A percentile compares a stretch with the other conserved stretches of the same genome.
phyloP scores from a whole-genome alignment of 2,329 filamentous ascomycete genomes.

The Clarireedia sp. region DNA sequence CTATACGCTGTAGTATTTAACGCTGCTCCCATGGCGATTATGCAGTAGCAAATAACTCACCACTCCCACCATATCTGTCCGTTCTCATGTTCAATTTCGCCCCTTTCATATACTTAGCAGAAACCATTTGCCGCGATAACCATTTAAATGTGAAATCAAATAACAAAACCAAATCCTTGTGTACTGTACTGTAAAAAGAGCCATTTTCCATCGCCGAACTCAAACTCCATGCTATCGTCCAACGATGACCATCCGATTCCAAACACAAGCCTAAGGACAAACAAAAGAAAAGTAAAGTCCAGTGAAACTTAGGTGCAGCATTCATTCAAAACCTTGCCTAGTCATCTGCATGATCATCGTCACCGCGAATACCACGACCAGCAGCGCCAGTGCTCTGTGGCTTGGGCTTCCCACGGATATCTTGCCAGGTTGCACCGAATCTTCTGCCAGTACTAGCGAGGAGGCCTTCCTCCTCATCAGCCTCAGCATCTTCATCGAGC shows the following conservation, averaged over 20 bases:
- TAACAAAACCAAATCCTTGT: not conserved
- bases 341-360: conserved; percentile 13
- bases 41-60: no score
- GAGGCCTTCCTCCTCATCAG: conserved; percentile 87
- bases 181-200: conserved; percentile 1
- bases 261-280: not conserved
- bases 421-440: conserved; percentile 82
- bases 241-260: not conserved
- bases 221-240: not conserved
- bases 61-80: no score
- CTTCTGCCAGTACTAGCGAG: conserved; percentile 74
- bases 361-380: conserved; percentile 18
- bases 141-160: no score
- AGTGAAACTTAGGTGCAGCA: not conserved
- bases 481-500: conserved; percentile 81
- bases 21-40: no score
- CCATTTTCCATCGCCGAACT: not conserved
- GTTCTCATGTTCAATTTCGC: no score
- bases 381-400: conserved; percentile 15
- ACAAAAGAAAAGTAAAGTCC: not conserved
- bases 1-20: no score
- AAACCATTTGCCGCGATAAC: no score
- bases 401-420: conserved; percentile 51
- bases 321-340: not conserved
- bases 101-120: no score